Conservation (phyloP, 305 asterid species). For the Fraxinus angustifolia region DNA sequence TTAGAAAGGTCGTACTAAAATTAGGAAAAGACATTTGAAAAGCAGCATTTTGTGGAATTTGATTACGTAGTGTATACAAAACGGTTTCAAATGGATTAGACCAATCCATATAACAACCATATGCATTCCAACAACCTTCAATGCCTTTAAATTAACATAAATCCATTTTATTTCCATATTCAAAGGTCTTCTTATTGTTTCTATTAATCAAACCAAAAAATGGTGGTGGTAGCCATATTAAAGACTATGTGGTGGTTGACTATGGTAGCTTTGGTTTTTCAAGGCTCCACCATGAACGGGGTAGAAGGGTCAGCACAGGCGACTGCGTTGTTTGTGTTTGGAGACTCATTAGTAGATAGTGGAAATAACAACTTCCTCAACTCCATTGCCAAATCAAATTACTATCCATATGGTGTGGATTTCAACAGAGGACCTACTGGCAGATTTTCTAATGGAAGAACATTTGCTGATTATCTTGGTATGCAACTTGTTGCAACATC, state of each 20-base stretch:
- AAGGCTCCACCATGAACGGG: background rate
- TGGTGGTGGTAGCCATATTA: background rate
- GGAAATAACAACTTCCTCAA: slow-evolving; percentile 79
- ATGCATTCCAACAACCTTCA: background rate
- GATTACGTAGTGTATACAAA: slow-evolving; percentile 16
- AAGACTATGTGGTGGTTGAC: background rate
- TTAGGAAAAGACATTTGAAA: slow-evolving; percentile 21
- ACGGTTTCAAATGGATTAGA: slow-evolving; percentile 24
- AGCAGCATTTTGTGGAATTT: slow-evolving; percentile 19
- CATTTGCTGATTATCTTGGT: slow-evolving; percentile 68
- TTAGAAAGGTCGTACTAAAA: slow-evolving; percentile 22
- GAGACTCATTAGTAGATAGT: slow-evolving; percentile 74
- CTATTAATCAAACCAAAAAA: background rate
- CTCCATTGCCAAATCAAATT: slow-evolving; percentile 75
- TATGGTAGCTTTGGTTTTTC: background rate
- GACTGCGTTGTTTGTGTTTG: slow-evolving; percentile 64
- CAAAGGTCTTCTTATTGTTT: background rate
- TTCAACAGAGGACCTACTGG: slow-evolving; percentile 57
- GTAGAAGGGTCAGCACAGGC: slow-evolving; percentile 37
- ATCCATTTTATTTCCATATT: background rate
- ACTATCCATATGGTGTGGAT: slow-evolving; percentile 77
- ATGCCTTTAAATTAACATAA: background rate
- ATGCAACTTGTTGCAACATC: background rate
- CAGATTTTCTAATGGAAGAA: slow-evolving; percentile 72
- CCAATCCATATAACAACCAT: background rate